phyloP scores from a whole-genome alignment of 2,329 filamentous ascomycete genomes.

The Cercospora sp. region DNA sequence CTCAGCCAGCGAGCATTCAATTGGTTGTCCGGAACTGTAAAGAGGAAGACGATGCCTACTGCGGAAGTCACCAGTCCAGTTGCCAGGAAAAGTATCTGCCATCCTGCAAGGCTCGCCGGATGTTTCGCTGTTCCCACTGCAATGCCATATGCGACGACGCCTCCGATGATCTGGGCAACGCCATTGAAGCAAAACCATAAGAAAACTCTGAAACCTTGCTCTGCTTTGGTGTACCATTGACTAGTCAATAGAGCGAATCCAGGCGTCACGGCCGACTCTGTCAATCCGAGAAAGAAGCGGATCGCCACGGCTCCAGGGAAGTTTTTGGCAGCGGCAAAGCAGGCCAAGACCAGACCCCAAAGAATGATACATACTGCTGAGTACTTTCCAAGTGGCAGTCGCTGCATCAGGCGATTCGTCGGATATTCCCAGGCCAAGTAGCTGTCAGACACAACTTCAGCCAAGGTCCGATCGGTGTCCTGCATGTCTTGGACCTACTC shows the following conservation, averaged over 20 bases:
- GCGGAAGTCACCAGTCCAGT: slow-evolving; percentile 47
- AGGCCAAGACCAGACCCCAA: slow-evolving; percentile 62
- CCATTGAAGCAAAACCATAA: slow-evolving; percentile 72
- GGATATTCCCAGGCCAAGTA: slow-evolving; percentile 63
- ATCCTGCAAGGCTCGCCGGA: slow-evolving; percentile 61
- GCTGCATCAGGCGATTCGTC: slow-evolving; percentile 63
- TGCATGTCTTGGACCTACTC: not conserved
- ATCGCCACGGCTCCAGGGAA: slow-evolving; percentile 64
- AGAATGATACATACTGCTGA: slow-evolving; percentile 63
- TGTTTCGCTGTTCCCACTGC: slow-evolving; percentile 55
- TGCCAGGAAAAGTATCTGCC: slow-evolving; percentile 60
- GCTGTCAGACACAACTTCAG: not conserved
- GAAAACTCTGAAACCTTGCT: slow-evolving; percentile 62
- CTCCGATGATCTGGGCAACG: slow-evolving; percentile 63
- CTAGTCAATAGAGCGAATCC: slow-evolving; percentile 67
- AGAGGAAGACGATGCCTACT: slow-evolving; percentile 48
- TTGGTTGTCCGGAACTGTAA: slow-evolving; percentile 58
- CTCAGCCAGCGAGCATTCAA: slow-evolving; percentile 63
- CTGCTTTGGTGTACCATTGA: slow-evolving; percentile 71
- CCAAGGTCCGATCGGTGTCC: not conserved
- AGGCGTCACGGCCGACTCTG: slow-evolving; percentile 68
- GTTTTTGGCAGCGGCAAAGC: slow-evolving; percentile 62
- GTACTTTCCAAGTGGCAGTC: slow-evolving; percentile 66
- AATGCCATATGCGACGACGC: slow-evolving; percentile 64
- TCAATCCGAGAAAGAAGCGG: slow-evolving; percentile 67